phyloP scores from a whole-genome alignment of 1,284 basidiomycete genomes.

The Bjerkandera adusta region DNA sequence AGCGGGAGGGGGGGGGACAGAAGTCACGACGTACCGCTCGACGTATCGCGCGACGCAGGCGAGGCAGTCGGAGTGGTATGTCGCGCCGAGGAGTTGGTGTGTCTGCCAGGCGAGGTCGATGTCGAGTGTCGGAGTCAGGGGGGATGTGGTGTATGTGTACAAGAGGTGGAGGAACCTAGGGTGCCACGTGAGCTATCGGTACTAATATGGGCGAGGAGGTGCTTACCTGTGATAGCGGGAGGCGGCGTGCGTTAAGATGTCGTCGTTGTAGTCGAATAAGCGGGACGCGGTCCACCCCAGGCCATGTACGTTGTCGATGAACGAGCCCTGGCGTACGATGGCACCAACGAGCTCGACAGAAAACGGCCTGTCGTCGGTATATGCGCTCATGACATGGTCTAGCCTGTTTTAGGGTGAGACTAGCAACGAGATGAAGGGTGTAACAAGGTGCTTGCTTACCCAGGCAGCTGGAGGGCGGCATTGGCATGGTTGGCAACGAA shows the following conservation, averaged over 20 bases:
- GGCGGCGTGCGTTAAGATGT: conserved; percentile 25
- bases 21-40: conserved; percentile 32
- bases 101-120: conserved; percentile 50
- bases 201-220: no score
- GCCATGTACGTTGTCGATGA: conserved; percentile 9
- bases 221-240: conserved; percentile 25
- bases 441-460: no score
- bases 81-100: conserved; percentile 37
- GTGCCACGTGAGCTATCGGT: neutral
- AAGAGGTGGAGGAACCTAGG: conserved; percentile 43
- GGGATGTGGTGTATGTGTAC: conserved; percentile 27
- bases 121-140: conserved; percentile 41
- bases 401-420: conserved; percentile 2
- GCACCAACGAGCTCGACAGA: conserved; percentile 7
- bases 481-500: no score
- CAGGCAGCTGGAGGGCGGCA: no score
- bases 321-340: conserved; percentile 3
- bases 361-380: conserved; percentile 8
- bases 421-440: no score
- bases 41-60: conserved; percentile 28
- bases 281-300: conserved; percentile 7
- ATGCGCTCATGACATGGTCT: conserved; percentile 7
- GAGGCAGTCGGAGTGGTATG: conserved; percentile 33
- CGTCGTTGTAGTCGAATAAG: conserved; percentile 13
- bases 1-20: no score